phyloP scores from a whole-genome alignment of 2,329 filamentous ascomycete genomes.

The Ophiobolus disseminans region DNA sequence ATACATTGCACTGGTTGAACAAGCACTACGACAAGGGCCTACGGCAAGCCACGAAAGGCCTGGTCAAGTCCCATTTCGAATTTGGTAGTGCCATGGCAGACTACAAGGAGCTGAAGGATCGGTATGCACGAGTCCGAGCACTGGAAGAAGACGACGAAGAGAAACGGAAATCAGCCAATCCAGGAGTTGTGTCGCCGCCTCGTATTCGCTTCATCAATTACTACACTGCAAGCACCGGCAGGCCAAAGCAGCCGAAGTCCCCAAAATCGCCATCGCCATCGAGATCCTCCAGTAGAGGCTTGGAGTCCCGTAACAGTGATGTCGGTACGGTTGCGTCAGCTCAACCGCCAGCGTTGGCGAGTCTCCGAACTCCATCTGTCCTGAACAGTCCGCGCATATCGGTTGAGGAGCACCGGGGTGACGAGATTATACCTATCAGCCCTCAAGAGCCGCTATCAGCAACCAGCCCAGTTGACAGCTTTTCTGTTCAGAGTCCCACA shows the following conservation, averaged over 20 bases:
- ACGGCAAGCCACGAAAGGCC: constrained; percentile 71
- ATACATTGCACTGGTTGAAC: constrained; percentile 75
- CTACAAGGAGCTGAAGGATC: constrained; percentile 69
- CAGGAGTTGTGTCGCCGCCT: constrained; percentile 45
- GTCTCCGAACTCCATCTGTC: constrained; percentile 15
- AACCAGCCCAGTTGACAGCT: constrained; percentile 14
- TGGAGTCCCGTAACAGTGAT: constrained; percentile 7
- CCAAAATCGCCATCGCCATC: constrained; percentile 39
- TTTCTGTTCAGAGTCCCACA: constrained; percentile 1
- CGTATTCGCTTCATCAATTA: constrained; percentile 86
- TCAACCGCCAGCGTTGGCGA: constrained; percentile 21
- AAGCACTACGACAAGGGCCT: constrained; percentile 79
- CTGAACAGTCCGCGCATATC: constrained; percentile 53
- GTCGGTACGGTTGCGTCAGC: constrained; percentile 15
- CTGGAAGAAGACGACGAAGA: constrained; percentile 73
- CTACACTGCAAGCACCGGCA: constrained; percentile 83
- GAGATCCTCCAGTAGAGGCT: constrained; percentile 12
- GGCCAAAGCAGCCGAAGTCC: constrained; percentile 62
- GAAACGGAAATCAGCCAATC: constrained; percentile 39
- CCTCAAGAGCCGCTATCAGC: constrained; percentile 37
- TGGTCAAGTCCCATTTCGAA: constrained; percentile 81
- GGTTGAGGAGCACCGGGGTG: constrained; percentile 54
- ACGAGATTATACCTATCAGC: constrained; percentile 39
- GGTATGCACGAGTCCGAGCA: constrained; percentile 73
- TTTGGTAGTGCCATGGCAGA: constrained; percentile 84